Evolutionary conservation across 108 stramenopile species (phyloP).

Genomic region (Aurantiochytrium sp.): DNA sequence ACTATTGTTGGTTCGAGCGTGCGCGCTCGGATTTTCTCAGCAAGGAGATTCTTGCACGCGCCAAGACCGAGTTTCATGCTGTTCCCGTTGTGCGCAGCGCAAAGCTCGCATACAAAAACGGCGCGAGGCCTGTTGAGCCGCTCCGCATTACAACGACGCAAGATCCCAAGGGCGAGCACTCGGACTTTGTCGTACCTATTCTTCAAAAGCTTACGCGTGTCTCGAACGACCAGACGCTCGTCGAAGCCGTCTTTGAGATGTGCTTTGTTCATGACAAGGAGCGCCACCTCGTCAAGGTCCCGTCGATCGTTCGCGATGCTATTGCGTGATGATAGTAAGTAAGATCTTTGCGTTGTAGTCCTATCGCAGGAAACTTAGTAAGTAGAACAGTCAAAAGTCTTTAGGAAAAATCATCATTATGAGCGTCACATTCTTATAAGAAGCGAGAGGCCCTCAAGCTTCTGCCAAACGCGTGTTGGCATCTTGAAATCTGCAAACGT

Average conservation of each 20-base stretch:
- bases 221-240: background rate
- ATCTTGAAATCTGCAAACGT: too few relatives aligned
- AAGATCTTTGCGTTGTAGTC: too few relatives aligned
- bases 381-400: too few relatives aligned
- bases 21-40: background rate
- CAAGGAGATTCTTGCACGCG: background rate
- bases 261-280: background rate
- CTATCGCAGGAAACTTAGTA: too few relatives aligned
- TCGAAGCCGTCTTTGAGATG: background rate
- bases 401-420: too few relatives aligned
- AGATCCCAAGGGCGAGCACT: background rate
- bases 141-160: background rate
- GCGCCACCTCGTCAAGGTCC: background rate
- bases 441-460: too few relatives aligned
- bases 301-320: background rate
- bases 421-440: too few relatives aligned
- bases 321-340: background rate
- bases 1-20: background rate
- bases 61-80: background rate
- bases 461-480: too few relatives aligned
- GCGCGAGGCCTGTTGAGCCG: background rate
- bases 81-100: background rate
- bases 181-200: background rate
- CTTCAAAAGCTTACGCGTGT: background rate
- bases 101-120: background rate